These are phyloP conservation scores for Ophiostoma tasmaniense DNA, from an alignment of 2,329 filamentous ascomycete genomes.

Conservation along the genomic window DNA sequence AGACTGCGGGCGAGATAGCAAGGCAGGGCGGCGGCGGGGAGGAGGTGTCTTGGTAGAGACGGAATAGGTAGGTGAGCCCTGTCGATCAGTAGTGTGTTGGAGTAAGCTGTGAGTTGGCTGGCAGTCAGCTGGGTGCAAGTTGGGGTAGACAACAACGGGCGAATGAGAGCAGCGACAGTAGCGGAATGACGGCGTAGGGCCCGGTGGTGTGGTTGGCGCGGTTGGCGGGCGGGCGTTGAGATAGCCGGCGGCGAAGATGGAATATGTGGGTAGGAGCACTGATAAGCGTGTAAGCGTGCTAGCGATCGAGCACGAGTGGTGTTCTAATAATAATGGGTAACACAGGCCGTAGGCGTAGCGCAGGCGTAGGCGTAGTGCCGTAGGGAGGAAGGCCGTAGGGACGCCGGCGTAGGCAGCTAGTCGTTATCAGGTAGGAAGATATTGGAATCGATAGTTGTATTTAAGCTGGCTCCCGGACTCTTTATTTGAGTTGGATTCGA, in stretches of 20 bases:
- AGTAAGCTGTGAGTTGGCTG: not conserved
- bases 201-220: conserved; percentile 5
- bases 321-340: not conserved
- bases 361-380: not conserved
- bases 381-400: not conserved
- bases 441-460: not conserved
- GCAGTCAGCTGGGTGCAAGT: not conserved
- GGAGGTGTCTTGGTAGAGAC: conserved; percentile 8
- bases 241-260: conserved; percentile 5
- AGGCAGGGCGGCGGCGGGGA: conserved; percentile 8
- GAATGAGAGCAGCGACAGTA: not conserved
- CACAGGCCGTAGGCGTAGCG: not conserved
- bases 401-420: conserved; percentile 2
- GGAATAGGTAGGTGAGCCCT: conserved; percentile 9
- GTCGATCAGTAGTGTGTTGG: conserved; percentile 10
- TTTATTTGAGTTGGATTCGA: not conserved
- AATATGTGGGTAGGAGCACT: not conserved
- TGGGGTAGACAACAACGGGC: not conserved
- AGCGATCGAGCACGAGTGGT: not conserved
- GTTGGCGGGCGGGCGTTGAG: conserved; percentile 3
- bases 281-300: conserved; percentile 2
- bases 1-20: conserved; percentile 12
- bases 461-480: not conserved
- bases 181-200: not conserved
- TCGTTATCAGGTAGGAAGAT: not conserved